A percentile compares a stretch with the other conserved stretches of the same genome.
phyloP scores from a whole-genome alignment of 1,284 basidiomycete species.

The Grifola frondosa region DNA sequence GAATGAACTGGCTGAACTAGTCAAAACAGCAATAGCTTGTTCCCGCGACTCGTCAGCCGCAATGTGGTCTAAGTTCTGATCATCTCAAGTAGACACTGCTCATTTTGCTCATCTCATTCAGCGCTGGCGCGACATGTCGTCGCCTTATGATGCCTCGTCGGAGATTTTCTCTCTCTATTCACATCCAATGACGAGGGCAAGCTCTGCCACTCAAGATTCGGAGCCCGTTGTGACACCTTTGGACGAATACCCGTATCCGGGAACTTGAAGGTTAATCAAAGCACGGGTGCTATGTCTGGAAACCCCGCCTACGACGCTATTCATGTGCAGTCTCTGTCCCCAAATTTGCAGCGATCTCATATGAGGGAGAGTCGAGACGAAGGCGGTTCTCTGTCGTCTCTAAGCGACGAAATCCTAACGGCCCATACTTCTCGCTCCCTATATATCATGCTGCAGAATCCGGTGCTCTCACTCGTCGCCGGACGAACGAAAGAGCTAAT shows the following conservation, averaged over 20 bases:
- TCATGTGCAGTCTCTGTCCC: constrained; percentile 11
- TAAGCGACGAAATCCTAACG: constrained; percentile 16
- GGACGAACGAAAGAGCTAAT: constrained; percentile 40
- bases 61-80: too few species aligned
- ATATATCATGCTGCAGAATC: constrained; percentile 2
- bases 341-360: neutral
- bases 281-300: constrained; percentile 7
- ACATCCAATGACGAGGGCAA: constrained; percentile 21
- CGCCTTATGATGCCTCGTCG: constrained; percentile 18
- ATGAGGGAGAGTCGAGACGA: constrained; percentile 2
- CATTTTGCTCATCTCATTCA: too few species aligned
- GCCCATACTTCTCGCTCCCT: constrained; percentile 31
- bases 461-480: constrained; percentile 15
- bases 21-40: too few species aligned
- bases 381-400: too few species aligned
- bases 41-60: too few species aligned
- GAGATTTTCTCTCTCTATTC: constrained; percentile 28
- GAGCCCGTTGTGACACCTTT: constrained; percentile 22
- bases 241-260: constrained; percentile 18
- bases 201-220: constrained; percentile 15
- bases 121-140: too few species aligned
- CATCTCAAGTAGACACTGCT: too few species aligned
- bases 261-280: too few species aligned
- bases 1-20: too few species aligned
- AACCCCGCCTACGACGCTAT: constrained; percentile 1